These are phyloP conservation scores for Curvularia eragrostidis DNA, from an alignment of 2,329 filamentous ascomycete genomes.

Conservation along the genomic window DNA sequence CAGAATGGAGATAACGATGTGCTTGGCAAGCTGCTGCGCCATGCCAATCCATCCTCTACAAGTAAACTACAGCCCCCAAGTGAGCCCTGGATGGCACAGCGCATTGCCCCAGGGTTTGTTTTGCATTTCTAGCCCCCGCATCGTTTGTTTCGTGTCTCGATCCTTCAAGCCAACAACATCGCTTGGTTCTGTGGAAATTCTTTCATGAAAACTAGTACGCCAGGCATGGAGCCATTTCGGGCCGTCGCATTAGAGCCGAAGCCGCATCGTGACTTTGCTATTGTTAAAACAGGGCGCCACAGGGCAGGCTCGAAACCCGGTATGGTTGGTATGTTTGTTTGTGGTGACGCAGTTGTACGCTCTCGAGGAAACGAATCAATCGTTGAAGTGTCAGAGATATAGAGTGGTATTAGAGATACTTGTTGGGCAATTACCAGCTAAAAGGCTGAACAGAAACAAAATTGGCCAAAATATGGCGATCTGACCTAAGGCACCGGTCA, in stretches of 20 bases:
- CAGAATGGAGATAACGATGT: conserved; percentile 4
- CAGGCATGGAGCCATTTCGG: conserved; percentile 3
- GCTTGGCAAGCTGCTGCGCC: conserved; percentile 7
- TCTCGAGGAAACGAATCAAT: background rate
- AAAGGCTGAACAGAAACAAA: background rate
- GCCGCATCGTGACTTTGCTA: background rate
- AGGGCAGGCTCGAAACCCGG: no score
- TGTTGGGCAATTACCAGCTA: no score
- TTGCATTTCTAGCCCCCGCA: background rate
- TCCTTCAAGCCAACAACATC: background rate
- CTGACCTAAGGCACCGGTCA: background rate
- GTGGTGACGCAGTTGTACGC: background rate
- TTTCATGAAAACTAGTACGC: conserved; percentile 1
- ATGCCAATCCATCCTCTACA: background rate
- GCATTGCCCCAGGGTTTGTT: background rate
- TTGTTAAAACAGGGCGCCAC: background rate
- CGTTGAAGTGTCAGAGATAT: no score
- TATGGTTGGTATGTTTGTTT: background rate
- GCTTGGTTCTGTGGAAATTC: background rate
- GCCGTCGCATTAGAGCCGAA: background rate
- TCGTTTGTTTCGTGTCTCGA: background rate
- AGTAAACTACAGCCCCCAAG: background rate
- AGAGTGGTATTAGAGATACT: background rate
- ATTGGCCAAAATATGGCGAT: background rate
- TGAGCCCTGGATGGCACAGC: background rate